Evolutionary conservation across 2,329 filamentous ascomycete genomes (phyloP), one percentile per base, ranked within the genome.

Genomic region (Penicillium sp.): DNA sequence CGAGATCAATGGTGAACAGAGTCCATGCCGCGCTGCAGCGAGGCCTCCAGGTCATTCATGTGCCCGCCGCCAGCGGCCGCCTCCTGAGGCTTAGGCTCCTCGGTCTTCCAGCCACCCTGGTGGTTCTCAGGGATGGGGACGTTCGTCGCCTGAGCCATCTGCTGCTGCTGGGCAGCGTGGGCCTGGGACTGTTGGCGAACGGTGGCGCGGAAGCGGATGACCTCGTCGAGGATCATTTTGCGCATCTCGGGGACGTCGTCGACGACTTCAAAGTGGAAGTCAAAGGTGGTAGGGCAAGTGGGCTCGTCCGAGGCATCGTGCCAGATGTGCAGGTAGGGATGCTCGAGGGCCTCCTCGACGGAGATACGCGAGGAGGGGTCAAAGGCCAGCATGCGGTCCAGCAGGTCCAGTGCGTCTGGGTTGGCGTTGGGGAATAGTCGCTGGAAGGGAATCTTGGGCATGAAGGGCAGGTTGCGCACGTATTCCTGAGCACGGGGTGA

Each of bases 231-330:
- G 67, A 99, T 99, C 92, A 97, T 96, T 79, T 89, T 89, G 75
- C 95, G 91, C 93, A 99, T 98, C 70, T 97, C 91, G 25, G 84
- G 85, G 22, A 99, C 93, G 48, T 98, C 95, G 56, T 99, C 94
- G 42, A 97, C 87, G n/a, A 97, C 89, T 78, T 99, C 95, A 73
- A 99, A 99, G 76, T 94, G 90, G 82, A 99, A 99, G 83, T 99
- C 93, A 80, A 99, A 99, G 19, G 92, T 93, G 16, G 90, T 91
- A 0, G 93, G 93, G 81, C 94, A 98, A 66, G 89, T 87, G 22
- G 95, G 95, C 82, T 99, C 95, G 79, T 99, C 95, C 4, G 91
- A 93, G 55, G 93, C 91, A 71, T 99, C 95, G 81, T 99, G 95
- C 95, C 95, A 98, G 81, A 99, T 97, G 74, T 94, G 87, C 58